Evolutionary conservation across 495 filamentous ascomycete genomes (phyloP), one percentile per base, ranked within the genome.

Genomic region (Lophium mytilinum): DNA sequence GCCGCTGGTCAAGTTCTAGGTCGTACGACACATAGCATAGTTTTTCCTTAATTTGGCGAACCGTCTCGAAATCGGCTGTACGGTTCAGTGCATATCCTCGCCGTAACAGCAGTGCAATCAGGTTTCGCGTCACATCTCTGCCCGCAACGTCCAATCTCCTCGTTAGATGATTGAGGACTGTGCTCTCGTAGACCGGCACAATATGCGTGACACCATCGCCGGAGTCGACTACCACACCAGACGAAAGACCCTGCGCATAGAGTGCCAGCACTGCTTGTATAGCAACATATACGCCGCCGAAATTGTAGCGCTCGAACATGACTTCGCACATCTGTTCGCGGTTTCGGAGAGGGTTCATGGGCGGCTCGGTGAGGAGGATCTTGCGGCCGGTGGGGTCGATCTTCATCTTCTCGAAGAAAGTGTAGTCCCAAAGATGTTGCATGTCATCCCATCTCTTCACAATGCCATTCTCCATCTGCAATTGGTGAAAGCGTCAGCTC

Each of bases 371-470:
- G 57, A 99, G 84, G 61, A 99, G 82, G 74, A 99, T 97, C 78
- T 99, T 99, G 70, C 90, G 87, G 58, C 87, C 90, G 42, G 83
- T 85, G 17, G 93, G 83, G 69, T 97, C 86, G 67, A 99, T 79
- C 69, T 88, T 82, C 82, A 99, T 85, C 80, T 96, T 96, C 67
- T 97, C 93, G 70, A 79, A 83, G 73, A 98, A 97, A 41, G 93
- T 97, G 73, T 91, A 97, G 76, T 99, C 91, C 94, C 94, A 99
- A 49, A 99, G 81, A 68, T 97, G 93, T 75, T 94, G 86, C 92
- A 97, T 96, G 73, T 99, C 94, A 65, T 97, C 93, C 94, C 94
- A 99, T 65, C 86, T 88, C 81, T 97, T 97, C 53, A 99, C 88
- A 62, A 99, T 96, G 66, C 93, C 93, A 73, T 97, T 97, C 70